Base-by-base conservation (phyloP, 1,139 yeast species). In the Scheffersomyces insectosa region DNA sequence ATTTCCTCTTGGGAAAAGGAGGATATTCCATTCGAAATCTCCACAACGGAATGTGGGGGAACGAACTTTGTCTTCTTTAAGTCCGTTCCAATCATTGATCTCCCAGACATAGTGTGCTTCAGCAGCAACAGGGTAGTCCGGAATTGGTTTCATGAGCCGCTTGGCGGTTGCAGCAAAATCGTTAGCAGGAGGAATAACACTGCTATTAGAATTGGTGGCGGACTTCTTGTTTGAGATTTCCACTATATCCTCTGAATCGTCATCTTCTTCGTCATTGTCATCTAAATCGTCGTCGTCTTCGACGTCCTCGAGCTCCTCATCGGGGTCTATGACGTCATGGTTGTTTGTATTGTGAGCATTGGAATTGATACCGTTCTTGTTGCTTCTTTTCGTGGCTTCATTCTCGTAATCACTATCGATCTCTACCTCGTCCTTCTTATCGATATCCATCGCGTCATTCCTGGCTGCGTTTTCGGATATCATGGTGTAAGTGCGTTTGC, bases 1-100 rank as follows among this genome's bases (percentile, higher is more conserved):
- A 52, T 83, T 83, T 3, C 93, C 96, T 42, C 77, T 78, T 0
- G 97, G 97, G 59, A 89, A 88, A 36, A 91, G 63, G 40, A 91
- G 68, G 6, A 89, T 63, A 53, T 85, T 82, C 89, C 95, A 90
- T 40, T 79, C 79, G 57, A 66, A 83, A 7, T 80, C 85, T 2
- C 95, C 96, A 49, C 85, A 77, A 42, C 65, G 72, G 55, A 85
- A 85, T 11, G 66, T 62, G 1, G 78, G 77, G 5, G 77, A 72
- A 43, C 74, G 84, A 75, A 50, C 85, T 48, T 72, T 71, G 28
- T 75, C 75, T 35, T 73, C 73, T 29, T 70, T 70, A 36, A 88
- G 66, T 2, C 65, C 60, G 38, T 68, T 60, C 85, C 95, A 87
- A 54, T 84, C 81, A 10, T 71, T 69, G 43, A 93, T 85, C 43